Evolutionary conservation across 768 basidiomycete genomes (phyloP), one percentile per base, ranked within the genome.

Genomic region (Amanita jacksonii): DNA sequence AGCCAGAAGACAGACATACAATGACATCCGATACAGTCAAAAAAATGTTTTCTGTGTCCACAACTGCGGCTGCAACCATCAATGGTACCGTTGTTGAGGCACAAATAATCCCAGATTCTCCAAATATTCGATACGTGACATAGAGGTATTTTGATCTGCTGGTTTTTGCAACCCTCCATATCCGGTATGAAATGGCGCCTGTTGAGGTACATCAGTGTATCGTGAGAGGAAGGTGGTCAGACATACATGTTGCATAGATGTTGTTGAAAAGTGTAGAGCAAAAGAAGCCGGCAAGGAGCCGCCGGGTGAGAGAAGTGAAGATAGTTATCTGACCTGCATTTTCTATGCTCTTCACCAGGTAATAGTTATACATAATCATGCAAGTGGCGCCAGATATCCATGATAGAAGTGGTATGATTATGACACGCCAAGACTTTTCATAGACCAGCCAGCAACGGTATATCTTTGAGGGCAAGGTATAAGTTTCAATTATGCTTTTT

Each of bases 391-490:
- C 36, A 7, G 31, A 35, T 8, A 32, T 22, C 46, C 46, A 50
- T 16, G 47, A 40, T 24, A 47, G 3, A 8, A 33, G 9, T 9
- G 46, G 46, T 30, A 50, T 34, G 34, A 45, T n/a, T 5, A 41
- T 23, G 5, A 41, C 22, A 34, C 27, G 34, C 27, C 39, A 16
- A 8, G 8, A 27, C 28, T 27, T 39, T 24, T 41, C 38, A 20
- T 20, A 43, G 10, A 47, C 38, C 13, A 33, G n/a, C 46, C 35
- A 43, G 22, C 49, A 43, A n/a, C 49, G 46, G 20, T 42, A 43
- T 38, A 47, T 47, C 49, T 50, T 4, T 13, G 13, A 8, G 40
- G 16, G 4, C 13, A 3, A 9, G 18, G 41, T 43, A 22, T 41
- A 45, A n/a, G n/a, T 28, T 28, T 6, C 12, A 6, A 28, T 28